A percentile compares a stretch with the other conserved stretches of the same genome.
These are phyloP conservation scores for Falciphora oryzae DNA, from an alignment of 2,329 filamentous ascomycete genomes.

Conservation along the genomic window DNA sequence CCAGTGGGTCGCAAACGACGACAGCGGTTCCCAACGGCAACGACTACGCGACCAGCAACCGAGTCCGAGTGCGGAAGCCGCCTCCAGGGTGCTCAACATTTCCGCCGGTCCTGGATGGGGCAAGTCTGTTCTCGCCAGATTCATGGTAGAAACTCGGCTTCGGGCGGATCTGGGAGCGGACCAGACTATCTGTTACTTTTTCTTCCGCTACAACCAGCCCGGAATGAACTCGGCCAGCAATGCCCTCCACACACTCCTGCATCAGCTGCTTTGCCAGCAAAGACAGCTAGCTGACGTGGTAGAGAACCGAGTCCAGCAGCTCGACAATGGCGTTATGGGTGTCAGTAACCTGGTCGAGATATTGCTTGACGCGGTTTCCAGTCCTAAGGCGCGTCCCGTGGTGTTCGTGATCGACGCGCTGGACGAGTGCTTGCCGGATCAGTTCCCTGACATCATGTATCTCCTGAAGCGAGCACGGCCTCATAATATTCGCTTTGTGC, in stretches of 20 bases:
- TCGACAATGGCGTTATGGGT: no score
- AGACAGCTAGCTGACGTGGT: not conserved
- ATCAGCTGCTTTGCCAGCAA: not conserved
- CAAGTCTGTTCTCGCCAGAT: constrained; percentile 1
- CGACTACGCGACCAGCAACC: no score
- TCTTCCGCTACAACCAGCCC: not conserved
- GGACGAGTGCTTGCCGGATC: no score
- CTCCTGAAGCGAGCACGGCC: no score
- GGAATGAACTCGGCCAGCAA: constrained; percentile 2
- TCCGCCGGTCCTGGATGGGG: not conserved
- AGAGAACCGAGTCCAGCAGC: no score
- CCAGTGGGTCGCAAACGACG: not conserved
- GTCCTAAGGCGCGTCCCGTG: no score
- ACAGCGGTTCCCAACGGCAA: no score
- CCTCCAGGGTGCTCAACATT: not conserved
- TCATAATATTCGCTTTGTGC: no score
- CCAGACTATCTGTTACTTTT: not conserved
- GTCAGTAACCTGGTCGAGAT: no score
- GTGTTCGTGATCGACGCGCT: no score
- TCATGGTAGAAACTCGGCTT: not conserved
- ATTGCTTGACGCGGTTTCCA: no score
- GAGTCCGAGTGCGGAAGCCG: not conserved
- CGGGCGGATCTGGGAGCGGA: not conserved
- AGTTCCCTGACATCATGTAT: no score
- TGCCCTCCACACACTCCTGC: not conserved